Base-by-base conservation (phyloP, 768 basidiomycete genomes). In the Auricularia cornea region DNA sequence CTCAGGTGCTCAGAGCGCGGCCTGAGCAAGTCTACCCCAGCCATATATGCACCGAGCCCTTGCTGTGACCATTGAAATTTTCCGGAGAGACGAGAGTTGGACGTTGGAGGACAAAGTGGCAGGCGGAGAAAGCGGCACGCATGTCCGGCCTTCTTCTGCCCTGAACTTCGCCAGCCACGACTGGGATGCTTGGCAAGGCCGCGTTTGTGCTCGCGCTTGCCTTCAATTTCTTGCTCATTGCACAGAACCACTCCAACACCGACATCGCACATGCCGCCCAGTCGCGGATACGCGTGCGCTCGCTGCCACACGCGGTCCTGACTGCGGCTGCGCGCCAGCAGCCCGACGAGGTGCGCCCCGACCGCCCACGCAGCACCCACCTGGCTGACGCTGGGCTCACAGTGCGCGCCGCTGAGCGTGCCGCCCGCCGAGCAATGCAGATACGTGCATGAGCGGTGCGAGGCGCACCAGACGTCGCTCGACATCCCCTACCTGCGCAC, bases 341-440 rank as follows among this genome's bases (percentile, higher is more conserved):
- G 35, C 23, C 62, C 14, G 30, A 56, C 51, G 59, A 29, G 29
- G 38, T 40, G 38, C 29, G 62, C 20, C 28, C 35, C 18, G 16
- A 8, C 35, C 54, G 16, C 16, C 28, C 28, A 14, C 30, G 16
- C 26, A 10, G 26, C 30, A 1, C 28, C 4, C 4, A 5, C 26
- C 30, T 6, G 12, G 23, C 54, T 57, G 28, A 29, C 54, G 26
- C n/a, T n/a, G n/a, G 28, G 10, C 23, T 18, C 32, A 44, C 65
- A 92, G 89, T 93, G 92, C 73, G 79, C 73, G 59, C 92, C 91
- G 2, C 77, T 86, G 57, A 75, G 80, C 20, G 73, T 84, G 35
- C 82, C 84, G 2, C 59, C 75, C 2, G 70, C 73, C 12, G 73
- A 81, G 14, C 91, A 93, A 74, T 94, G 92, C 70, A 61, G 72